Evolutionary conservation across 805 yeast genomes (phyloP), one percentile per base, ranked within the genome.

Genomic region (Wickerhamomyces bisporus): DNA sequence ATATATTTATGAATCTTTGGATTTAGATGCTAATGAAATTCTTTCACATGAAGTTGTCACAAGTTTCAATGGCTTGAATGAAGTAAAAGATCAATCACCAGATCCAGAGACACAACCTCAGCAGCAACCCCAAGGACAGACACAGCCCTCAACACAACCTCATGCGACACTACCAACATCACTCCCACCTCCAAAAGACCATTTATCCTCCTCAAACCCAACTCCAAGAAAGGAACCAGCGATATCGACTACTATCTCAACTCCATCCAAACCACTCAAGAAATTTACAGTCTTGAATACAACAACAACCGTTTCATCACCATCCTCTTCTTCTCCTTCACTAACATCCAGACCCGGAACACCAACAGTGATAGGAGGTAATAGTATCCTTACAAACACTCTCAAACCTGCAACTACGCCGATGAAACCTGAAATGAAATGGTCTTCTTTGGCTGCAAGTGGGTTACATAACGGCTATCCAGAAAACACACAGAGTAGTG

Each of bases 1-100:
- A 53, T 91, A 87, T 19, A 74, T 91, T 43, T 93, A 91, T 60
- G 97, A 93, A 49, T 82, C 79, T 41, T 70, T 91, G 50, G 89
- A 85, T 34, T 72, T 88, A 28, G 79, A 71, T 38, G 76, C 79
- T 2, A 64, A 65, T 39, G 77, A 73, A 26, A 61, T 71, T 19
- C 72, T 74, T 32, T 75, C 71, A 6, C 71, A 68, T 36, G 79
- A 72, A 44, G 70, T 70, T 9, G 73, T 71, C 8, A 63, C 57
- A 18, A 58, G 62, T 13, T 50, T 45, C 20, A 43, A 44, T 27
- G 45, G 46, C 6, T 19, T 38, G 19, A 37, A 32, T 23, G 46
- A 34, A 19, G 34, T 23, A 15, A 32, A 35, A 34, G 35, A 34
- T 20, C 38, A 34, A 12, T 30, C 35, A 9, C 42, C 38, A 17